Percentiles rank a stretch among this genome's conserved stretches.
phyloP scores from a whole-genome alignment of 164 flowering plant species.

The Umbilicus rupestris region DNA sequence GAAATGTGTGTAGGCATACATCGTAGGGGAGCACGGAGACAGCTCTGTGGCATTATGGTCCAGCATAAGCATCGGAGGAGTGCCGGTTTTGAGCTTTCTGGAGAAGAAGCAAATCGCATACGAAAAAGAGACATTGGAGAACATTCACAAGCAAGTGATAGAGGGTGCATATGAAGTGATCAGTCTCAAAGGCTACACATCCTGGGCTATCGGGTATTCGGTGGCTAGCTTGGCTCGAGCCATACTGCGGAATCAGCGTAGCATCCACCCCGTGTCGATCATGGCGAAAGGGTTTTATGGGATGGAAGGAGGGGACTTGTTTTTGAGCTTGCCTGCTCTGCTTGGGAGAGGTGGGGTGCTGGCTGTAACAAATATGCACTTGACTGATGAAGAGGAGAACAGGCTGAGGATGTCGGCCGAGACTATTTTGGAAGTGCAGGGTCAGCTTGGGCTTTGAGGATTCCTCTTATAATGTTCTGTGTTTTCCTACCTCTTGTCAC shows the following conservation, averaged over 20 bases:
- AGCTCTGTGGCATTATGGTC: constrained; percentile 92
- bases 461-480: not conserved
- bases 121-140: constrained; percentile 55
- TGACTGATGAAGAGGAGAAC: constrained; percentile 50
- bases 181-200: constrained; percentile 69
- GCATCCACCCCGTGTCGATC: constrained; percentile 67
- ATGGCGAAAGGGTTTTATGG: constrained; percentile 60
- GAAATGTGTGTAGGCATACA: constrained; percentile 45
- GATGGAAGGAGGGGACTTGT: constrained; percentile 55
- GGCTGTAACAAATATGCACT: constrained; percentile 53
- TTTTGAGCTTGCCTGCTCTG: constrained; percentile 71
- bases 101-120: constrained; percentile 48
- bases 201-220: constrained; percentile 86
- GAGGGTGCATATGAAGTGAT: constrained; percentile 72
- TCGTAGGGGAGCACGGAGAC: constrained; percentile 81
- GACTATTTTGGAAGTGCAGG: constrained; percentile 52
- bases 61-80: constrained; percentile 79
- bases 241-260: constrained; percentile 53
- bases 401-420: constrained; percentile 40
- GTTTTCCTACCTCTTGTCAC: not conserved
- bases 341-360: constrained; percentile 57
- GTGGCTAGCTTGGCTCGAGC: constrained; percentile 56
- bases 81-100: constrained; percentile 56
- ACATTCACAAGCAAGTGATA: constrained; percentile 57
- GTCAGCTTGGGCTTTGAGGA: constrained; percentile 34